Evolutionary conservation across 78 protist genomes (phyloP).

Genomic region (Polysphondylium violaceum): DNA sequence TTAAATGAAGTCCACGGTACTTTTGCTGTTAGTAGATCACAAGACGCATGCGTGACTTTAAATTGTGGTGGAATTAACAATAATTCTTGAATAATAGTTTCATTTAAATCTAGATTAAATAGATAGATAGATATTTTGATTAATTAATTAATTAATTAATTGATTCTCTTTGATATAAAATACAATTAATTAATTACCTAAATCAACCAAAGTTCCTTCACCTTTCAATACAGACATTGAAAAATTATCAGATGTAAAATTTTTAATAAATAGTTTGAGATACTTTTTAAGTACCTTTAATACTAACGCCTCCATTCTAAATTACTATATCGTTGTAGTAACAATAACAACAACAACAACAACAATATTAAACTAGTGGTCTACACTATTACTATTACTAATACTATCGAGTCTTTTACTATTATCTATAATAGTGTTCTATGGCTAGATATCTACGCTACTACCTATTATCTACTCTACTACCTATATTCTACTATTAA

Average conservation of each 20-base stretch:
- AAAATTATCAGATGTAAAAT: constrained; percentile 71
- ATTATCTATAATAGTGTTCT: too few relatives aligned
- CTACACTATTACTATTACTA: too few relatives aligned
- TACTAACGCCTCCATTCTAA: constrained; percentile 64
- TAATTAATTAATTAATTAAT: neutral
- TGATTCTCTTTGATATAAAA: neutral
- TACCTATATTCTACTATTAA: neutral
- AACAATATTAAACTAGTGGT: too few relatives aligned
- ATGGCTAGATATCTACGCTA: too few relatives aligned
- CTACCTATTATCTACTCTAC: neutral
- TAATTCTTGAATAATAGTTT: constrained; percentile 55
- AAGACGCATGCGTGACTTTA: constrained; percentile 40
- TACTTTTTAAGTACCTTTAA: constrained; percentile 73
- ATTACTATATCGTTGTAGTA: neutral
- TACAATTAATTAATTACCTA: constrained; percentile 1
- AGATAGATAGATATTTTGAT: too few relatives aligned
- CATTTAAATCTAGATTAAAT: constrained; percentile 32
- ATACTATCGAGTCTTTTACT: too few relatives aligned
- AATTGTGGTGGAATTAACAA: constrained; percentile 72
- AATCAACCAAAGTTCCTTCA: constrained; percentile 70
- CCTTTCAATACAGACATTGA: constrained; percentile 71
- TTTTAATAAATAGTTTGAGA: constrained; percentile 58
- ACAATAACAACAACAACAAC: neutral
- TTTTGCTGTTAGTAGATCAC: constrained; percentile 53
- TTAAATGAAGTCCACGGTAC: constrained; percentile 62